Evolutionary conservation across 2,329 filamentous ascomycete species (phyloP), one percentile per base, ranked within the genome.

Genomic region (Penicillium sp.): DNA sequence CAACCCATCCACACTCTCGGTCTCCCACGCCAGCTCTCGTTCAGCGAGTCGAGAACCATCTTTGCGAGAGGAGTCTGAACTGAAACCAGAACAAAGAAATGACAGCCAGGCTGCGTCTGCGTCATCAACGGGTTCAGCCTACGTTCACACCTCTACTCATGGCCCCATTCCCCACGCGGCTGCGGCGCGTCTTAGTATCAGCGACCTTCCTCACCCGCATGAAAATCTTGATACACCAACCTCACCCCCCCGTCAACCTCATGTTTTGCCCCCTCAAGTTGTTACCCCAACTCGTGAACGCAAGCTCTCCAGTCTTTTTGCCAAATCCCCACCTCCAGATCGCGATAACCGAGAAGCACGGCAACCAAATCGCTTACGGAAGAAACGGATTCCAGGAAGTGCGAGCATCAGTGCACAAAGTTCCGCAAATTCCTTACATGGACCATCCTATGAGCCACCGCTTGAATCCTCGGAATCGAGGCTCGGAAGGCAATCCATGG

Each of bases 361-460:
- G 46, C 89, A 88, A 70, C 91, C 92, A 0, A 97, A 96, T 69
- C 96, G 97, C 75, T 79, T 99, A 51, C 90, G 89, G 73, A 98
- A 98, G 80, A 96, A 91, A 75, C 83, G 77, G n/a, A 79, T 90
- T 54, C 88, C 90, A 0, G 88, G 86, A 43, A 91, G 90, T 68
- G 77, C 89, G 22, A 93, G 91, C 65, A 88, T 88, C 21, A 97
- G 93, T 70, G 93, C 93, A 0, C 92, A 96, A 62, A 97, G 93
- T 70, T 98, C 95, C 16, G 89, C 85, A 7, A 85, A 90, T 16
- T 97, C 93, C 8, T 79, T 96, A n/a, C 76, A 77, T 31, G 81
- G 62, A 6, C 69, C 69, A 16, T 70, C 73, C 9, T 70, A 67
- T 14, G 70, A 84, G 76, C 24, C 78, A 72, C 57, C 77, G 73